phyloP scores from a whole-genome alignment of 2,329 filamentous ascomycete species.

The Fusarium foetens region DNA sequence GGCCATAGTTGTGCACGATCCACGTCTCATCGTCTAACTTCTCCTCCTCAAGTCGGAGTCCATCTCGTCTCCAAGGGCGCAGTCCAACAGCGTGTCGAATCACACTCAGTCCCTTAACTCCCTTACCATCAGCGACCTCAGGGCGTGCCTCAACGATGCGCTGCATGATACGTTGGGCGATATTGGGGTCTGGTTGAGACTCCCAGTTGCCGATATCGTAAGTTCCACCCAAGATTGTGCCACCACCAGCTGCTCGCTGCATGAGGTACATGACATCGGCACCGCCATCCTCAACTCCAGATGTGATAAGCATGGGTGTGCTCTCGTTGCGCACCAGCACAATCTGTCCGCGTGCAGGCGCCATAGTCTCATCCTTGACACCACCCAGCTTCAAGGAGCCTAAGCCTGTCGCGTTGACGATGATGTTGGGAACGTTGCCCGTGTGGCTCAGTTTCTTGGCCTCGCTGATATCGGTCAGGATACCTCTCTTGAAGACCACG shows the following conservation, averaged over 20 bases:
- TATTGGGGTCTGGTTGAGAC: conserved; percentile 77
- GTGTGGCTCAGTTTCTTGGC: conserved; percentile 64
- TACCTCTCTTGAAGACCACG: conserved; percentile 71
- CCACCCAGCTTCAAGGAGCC: conserved; percentile 80
- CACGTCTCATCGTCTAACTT: conserved; percentile 62
- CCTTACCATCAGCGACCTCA: conserved; percentile 70
- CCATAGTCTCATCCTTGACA: conserved; percentile 77
- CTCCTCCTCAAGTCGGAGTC: conserved; percentile 76
- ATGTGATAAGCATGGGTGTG: conserved; percentile 74
- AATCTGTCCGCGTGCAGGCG: conserved; percentile 83
- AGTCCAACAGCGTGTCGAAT: conserved; percentile 86
- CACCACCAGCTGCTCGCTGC: conserved; percentile 81
- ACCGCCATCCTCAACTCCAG: conserved; percentile 77
- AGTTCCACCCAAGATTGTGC: conserved; percentile 87
- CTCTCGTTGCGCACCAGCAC: conserved; percentile 85
- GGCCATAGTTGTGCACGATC: conserved; percentile 85
- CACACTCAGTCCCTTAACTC: conserved; percentile 77
- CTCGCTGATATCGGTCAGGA: conserved; percentile 77
- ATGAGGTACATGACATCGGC: conserved; percentile 84
- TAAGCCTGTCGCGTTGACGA: conserved; percentile 89
- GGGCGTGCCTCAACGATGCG: conserved; percentile 74
- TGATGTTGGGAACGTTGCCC: conserved; percentile 69
- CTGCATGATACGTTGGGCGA: conserved; percentile 87
- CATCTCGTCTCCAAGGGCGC: conserved; percentile 77
- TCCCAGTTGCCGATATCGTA: conserved; percentile 86